Base-by-base conservation (phyloP, 768 basidiomycete genomes). In the Lyophyllum decastes region DNA sequence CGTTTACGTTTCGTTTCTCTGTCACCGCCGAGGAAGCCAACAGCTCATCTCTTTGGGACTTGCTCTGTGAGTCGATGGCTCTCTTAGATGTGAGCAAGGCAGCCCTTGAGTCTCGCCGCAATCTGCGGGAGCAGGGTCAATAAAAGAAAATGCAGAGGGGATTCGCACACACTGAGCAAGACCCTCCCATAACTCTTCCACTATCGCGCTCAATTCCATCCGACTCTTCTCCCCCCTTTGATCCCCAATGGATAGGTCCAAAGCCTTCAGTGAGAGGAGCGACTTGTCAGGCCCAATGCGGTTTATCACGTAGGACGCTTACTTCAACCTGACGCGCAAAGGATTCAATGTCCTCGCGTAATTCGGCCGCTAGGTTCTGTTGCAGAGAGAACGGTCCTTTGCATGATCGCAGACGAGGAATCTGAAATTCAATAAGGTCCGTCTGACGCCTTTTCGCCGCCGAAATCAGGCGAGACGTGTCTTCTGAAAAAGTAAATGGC, bases 31-130 rank as follows among this genome's bases (percentile, higher is more conserved):
- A 73, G 2, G 84, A 82, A 2, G 75, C 71, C 24, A 93, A 72
- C 11, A 94, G 80, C 64, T 94, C 91, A 38, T 92, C 87, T 47
- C 87, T 78, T 55, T 80, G 82, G 0, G 86, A 88, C 54, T 72
- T 71, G 45, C 73, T 77, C 47, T 79, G 81, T 0, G 83, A 74
- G 64, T 93, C 88, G 52, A 95, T 89, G 4, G 79, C 76, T 41
- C 82, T 79, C 68, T 94, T 96, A 4, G 92, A 95, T 6, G 78
- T 66, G 0, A 95, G 78, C 3, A 91, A 67, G 2, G 92, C 92
- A 21, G 79, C 76, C 43, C 93, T 83, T 17, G 82, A 80, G 41
- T 89, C 87, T 58, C 77, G 80, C 54, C 84, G 80, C 54, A 90
- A 54, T 40, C 90, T 92, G 49, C 10, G 54, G 11, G 14, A 49